These are phyloP conservation scores for Aspergillus eucalypticola DNA, from an alignment of 2,329 filamentous ascomycete genomes.

Conservation along the genomic window DNA sequence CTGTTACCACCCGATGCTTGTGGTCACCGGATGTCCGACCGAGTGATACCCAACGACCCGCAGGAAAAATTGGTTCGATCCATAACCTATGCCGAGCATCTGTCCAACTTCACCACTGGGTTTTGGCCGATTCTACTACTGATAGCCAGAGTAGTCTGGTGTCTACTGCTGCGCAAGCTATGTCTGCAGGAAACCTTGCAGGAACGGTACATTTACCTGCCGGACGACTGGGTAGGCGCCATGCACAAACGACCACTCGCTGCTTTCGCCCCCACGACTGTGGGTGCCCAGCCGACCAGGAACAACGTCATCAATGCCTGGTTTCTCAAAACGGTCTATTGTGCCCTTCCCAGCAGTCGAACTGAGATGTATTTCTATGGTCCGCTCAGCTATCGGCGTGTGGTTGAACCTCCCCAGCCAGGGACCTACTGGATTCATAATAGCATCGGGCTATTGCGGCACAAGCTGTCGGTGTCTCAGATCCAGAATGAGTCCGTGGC, in stretches of 20 bases:
- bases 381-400: conserved; percentile 1
- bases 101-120: background rate
- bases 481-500: background rate
- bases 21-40: background rate
- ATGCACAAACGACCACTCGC: background rate
- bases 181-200: background rate
- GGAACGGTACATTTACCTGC: background rate
- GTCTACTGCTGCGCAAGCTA: background rate
- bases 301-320: conserved; percentile 8
- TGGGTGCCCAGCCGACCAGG: background rate
- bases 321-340: conserved; percentile 2
- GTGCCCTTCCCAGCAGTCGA: background rate
- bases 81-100: background rate
- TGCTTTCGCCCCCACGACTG: background rate
- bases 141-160: background rate
- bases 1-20: background rate
- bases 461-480: background rate
- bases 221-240: background rate
- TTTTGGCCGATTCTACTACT: background rate
- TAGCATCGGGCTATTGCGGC: background rate
- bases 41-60: background rate
- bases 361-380: background rate
- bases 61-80: no score
- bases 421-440: conserved; percentile 3
- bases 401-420: background rate